A percentile compares a stretch with the other conserved stretches of the same genome.
These are phyloP conservation scores for Fusarium equiseti DNA, from an alignment of 2,329 filamentous ascomycete species.

Conservation along the genomic window DNA sequence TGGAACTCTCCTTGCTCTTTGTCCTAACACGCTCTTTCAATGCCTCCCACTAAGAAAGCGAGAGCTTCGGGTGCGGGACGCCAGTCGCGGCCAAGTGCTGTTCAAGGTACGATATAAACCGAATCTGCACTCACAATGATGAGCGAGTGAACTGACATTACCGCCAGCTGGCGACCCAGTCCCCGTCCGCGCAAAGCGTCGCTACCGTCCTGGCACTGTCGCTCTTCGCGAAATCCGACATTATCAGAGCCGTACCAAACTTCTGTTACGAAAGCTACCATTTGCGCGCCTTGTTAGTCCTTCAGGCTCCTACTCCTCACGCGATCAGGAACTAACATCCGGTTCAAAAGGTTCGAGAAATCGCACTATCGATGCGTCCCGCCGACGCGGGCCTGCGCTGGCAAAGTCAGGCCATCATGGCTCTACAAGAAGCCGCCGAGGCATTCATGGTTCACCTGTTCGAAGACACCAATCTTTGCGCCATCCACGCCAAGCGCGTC, in stretches of 20 bases:
- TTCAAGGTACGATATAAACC: constrained; percentile 54
- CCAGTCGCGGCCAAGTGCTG: constrained; percentile 55
- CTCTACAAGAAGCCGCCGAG: constrained; percentile 95
- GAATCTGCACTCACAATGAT: neutral
- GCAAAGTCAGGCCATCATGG: constrained; percentile 95
- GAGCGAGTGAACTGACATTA: constrained; percentile 35
- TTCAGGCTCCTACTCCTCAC: neutral
- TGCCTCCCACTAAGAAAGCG: constrained; percentile 42
- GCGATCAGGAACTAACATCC: constrained; percentile 35
- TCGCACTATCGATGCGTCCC: constrained; percentile 74
- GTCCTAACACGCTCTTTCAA: constrained; percentile 29
- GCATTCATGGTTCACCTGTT: constrained; percentile 97
- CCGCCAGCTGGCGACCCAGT: constrained; percentile 77
- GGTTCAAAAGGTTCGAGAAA: constrained; percentile 67
- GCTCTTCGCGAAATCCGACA: constrained; percentile 91
- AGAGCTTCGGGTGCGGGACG: constrained; percentile 35
- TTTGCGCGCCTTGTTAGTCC: constrained; percentile 77
- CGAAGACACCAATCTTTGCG: constrained; percentile 85
- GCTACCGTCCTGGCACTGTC: constrained; percentile 83
- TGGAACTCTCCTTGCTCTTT: neutral
- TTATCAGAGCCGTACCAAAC: constrained; percentile 90
- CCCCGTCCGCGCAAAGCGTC: constrained; percentile 69
- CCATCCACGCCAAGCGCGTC: constrained; percentile 95
- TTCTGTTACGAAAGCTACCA: constrained; percentile 83
- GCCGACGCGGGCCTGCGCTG: constrained; percentile 81